Percentiles rank a stretch among this genome's conserved stretches.
Conservation (phyloP, 2,329 filamentous ascomycete species). For the Cladosporium velox region DNA sequence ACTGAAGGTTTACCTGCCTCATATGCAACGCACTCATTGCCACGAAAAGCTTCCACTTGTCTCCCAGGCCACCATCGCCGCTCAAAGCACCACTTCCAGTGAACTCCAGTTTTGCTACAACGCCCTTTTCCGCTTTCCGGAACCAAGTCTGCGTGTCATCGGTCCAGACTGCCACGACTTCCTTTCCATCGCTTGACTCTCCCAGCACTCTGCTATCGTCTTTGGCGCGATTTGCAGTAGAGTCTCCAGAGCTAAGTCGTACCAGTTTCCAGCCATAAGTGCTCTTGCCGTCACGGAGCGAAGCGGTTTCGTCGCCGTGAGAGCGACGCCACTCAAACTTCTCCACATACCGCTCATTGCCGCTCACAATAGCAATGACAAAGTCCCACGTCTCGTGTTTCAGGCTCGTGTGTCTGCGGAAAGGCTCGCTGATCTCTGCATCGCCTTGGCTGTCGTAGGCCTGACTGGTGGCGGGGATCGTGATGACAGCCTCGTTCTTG, state of each 20-base stretch:
- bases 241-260: slow-evolving; percentile 20
- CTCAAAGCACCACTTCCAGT: slow-evolving; percentile 22
- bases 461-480: not conserved
- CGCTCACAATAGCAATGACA: not conserved
- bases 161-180: slow-evolving; percentile 27
- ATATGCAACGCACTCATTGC: slow-evolving; percentile 23
- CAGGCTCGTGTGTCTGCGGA: not conserved
- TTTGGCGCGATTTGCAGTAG: slow-evolving; percentile 1
- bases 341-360: slow-evolving; percentile 13
- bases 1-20: slow-evolving; percentile 13
- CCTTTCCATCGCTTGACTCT: slow-evolving; percentile 26
- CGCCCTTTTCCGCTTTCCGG: slow-evolving; percentile 22
- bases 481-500: not conserved
- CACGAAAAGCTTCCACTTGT: slow-evolving; percentile 24
- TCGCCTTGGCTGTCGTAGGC: not conserved
- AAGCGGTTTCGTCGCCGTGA: slow-evolving; percentile 25
- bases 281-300: slow-evolving; percentile 22
- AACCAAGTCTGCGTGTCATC: slow-evolving; percentile 23
- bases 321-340: slow-evolving; percentile 26
- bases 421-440: not conserved
- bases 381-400: slow-evolving; percentile 11
- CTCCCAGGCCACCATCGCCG: slow-evolving; percentile 20
- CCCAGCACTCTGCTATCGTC: slow-evolving; percentile 4
- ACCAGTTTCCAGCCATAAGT: slow-evolving; percentile 27
- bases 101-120: slow-evolving; percentile 26